Conservation (phyloP, 805 yeast species). For the Metschnikowia lunata region DNA sequence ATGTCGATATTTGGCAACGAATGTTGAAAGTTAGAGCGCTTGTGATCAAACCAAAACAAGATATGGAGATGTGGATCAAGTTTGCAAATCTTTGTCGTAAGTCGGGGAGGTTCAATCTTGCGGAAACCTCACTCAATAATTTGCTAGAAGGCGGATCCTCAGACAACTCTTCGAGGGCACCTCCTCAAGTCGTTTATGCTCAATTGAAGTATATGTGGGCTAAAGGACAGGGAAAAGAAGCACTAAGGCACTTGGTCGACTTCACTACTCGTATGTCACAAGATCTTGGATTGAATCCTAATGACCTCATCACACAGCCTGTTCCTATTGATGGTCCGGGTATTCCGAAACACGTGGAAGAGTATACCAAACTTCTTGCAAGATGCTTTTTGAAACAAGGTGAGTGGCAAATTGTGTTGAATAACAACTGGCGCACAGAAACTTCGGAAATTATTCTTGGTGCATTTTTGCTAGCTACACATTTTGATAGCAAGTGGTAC, state of each 20-base stretch:
- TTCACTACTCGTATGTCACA: constrained; percentile 88
- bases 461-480: constrained; percentile 89
- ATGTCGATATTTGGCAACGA: constrained; percentile 98
- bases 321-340: constrained; percentile 71
- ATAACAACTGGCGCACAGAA: constrained; percentile 73
- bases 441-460: constrained; percentile 81
- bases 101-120: constrained; percentile 86
- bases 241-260: constrained; percentile 77
- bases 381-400: constrained; percentile 96
- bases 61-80: constrained; percentile 96
- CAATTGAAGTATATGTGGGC: constrained; percentile 98
- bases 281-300: constrained; percentile 82
- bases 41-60: constrained; percentile 92
- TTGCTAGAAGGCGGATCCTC: constrained; percentile 72
- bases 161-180: constrained; percentile 67
- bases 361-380: constrained; percentile 80
- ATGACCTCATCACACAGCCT: constrained; percentile 82
- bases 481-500: constrained; percentile 89
- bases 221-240: constrained; percentile 82
- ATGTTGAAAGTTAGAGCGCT: constrained; percentile 89
- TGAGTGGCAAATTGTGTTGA: constrained; percentile 91
- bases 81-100: constrained; percentile 95
- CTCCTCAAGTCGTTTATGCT: constrained; percentile 96
- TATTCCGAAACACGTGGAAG: constrained; percentile 70
- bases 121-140: constrained; percentile 84